Conservation (phyloP, 2,329 filamentous ascomycete genomes). For the Aspergillus intermedius region DNA sequence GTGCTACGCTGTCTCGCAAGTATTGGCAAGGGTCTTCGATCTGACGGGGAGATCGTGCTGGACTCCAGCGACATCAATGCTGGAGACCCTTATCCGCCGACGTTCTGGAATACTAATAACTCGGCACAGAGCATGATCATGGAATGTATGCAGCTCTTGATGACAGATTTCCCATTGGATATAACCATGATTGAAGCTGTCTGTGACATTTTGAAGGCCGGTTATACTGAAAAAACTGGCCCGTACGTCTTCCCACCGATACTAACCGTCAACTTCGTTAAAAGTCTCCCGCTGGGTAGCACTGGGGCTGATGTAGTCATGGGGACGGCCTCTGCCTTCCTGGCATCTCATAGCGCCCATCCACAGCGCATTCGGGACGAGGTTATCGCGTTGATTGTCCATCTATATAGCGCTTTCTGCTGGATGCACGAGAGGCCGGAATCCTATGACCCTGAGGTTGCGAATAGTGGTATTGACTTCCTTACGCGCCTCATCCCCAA, state of each 20-base stretch:
- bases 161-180: conserved; percentile 35
- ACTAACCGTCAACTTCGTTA: conserved; percentile 38
- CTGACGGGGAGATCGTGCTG: conserved; percentile 30
- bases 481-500: conserved; percentile 37
- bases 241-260: conserved; percentile 39
- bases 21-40: conserved; percentile 35
- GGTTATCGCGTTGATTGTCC: conserved; percentile 30
- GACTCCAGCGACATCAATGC: conserved; percentile 23
- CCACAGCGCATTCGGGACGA: conserved; percentile 28
- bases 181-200: conserved; percentile 39
- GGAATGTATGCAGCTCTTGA: conserved; percentile 35
- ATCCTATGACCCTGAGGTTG: conserved; percentile 36
- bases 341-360: conserved; percentile 37
- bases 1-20: conserved; percentile 36
- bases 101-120: conserved; percentile 33
- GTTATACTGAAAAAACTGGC: conserved; percentile 39
- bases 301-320: conserved; percentile 39
- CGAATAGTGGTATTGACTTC: conserved; percentile 42
- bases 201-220: conserved; percentile 42
- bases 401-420: conserved; percentile 34
- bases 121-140: conserved; percentile 33
- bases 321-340: conserved; percentile 41
- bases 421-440: conserved; percentile 30
- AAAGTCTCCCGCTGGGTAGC: conserved; percentile 32
- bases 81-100: conserved; percentile 22